Conservation (phyloP, 768 basidiomycete genomes). For the Boletellus emodensis region DNA sequence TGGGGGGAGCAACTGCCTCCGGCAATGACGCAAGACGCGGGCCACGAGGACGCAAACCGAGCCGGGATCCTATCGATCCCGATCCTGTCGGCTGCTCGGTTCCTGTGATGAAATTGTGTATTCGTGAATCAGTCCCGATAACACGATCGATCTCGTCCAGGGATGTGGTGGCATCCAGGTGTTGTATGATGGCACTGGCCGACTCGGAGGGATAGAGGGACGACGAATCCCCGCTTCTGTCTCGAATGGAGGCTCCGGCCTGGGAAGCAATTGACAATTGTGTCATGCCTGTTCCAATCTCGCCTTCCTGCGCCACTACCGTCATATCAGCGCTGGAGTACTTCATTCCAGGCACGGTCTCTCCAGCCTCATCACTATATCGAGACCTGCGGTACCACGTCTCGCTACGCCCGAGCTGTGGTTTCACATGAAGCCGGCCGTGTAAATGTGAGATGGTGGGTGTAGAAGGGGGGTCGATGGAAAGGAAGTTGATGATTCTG, state of each 20-base stretch:
- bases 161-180: slow-evolving; percentile 10
- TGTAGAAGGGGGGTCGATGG: slow-evolving; percentile 74
- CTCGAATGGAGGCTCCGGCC: neutral
- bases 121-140: slow-evolving; percentile 20
- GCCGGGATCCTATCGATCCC: slow-evolving; percentile 13
- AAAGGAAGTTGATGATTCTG: slow-evolving; percentile 77
- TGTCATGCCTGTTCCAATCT: slow-evolving; percentile 2
- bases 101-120: slow-evolving; percentile 25
- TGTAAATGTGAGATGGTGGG: slow-evolving; percentile 23
- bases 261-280: slow-evolving; percentile 6
- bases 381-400: slow-evolving; percentile 31
- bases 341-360: slow-evolving; percentile 33
- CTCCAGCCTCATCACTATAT: slow-evolving; percentile 11
- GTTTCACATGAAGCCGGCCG: slow-evolving; percentile 20
- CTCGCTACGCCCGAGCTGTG: slow-evolving; percentile 22
- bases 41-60: slow-evolving; percentile 19
- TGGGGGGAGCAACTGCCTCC: slow-evolving; percentile 6
- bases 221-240: slow-evolving; percentile 17
- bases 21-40: slow-evolving; percentile 17
- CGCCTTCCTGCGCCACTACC: slow-evolving; percentile 23
- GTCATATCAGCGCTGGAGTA: slow-evolving; percentile 26
- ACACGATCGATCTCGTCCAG: slow-evolving; percentile 29
- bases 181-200: slow-evolving; percentile 19
- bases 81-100: slow-evolving; percentile 11
- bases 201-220: slow-evolving; percentile 31